Evolutionary conservation across 2,329 filamentous ascomycete species (phyloP).

Genomic region (Pseudogymnoascus sp.): DNA sequence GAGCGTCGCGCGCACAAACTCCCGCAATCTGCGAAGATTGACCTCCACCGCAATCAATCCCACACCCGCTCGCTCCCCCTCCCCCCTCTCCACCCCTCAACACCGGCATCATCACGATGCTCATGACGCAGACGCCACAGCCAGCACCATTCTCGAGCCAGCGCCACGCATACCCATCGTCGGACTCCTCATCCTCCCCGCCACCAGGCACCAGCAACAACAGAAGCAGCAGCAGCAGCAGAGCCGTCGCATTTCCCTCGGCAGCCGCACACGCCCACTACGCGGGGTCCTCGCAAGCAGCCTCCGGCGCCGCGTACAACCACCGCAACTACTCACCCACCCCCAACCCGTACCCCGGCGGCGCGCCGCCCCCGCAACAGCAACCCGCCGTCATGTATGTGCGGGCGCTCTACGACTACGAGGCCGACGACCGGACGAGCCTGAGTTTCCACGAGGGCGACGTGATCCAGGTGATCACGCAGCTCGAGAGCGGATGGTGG

Average conservation of each 20-base stretch:
- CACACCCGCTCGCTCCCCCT: neutral
- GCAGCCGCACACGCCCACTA: neutral
- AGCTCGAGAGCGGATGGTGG: constrained; percentile 98
- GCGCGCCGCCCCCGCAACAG: constrained; percentile 28
- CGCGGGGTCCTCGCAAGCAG: constrained; percentile 10
- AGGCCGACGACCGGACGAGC: constrained; percentile 93
- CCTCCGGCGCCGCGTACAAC: constrained; percentile 15
- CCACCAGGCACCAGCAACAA: no score
- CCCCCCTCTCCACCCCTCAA: constrained; percentile 17
- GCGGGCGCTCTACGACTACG: constrained; percentile 93
- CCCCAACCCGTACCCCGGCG: constrained; percentile 49
- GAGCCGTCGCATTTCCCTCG: constrained; percentile 6
- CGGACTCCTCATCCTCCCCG: neutral
- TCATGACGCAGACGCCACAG: constrained; percentile 43
- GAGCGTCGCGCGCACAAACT: neutral
- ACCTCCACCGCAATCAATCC: neutral
- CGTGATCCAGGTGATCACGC: constrained; percentile 96
- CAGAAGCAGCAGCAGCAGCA: neutral
- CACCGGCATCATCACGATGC: constrained; percentile 38
- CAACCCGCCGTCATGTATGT: constrained; percentile 63
- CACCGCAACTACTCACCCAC: constrained; percentile 20
- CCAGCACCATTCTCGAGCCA: constrained; percentile 38
- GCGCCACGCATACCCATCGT: constrained; percentile 24
- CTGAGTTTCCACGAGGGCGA: constrained; percentile 95
- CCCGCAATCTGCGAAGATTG: neutral